phyloP scores from a whole-genome alignment of 2,329 filamentous ascomycete genomes.

The Beauveria bassiana region DNA sequence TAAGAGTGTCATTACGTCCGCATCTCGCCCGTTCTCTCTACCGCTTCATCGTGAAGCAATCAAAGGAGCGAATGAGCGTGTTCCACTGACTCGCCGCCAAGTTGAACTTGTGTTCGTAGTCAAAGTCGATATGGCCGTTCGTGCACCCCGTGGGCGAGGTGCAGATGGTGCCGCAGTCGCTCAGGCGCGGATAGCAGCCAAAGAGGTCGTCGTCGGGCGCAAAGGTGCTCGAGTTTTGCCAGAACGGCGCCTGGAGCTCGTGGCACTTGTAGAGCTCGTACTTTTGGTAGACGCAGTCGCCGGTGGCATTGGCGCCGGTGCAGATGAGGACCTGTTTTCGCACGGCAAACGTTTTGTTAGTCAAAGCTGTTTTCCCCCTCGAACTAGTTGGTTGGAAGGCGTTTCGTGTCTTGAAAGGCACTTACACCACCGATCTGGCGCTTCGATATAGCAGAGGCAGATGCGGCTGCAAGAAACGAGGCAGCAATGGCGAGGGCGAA shows the following conservation, averaged over 20 bases:
- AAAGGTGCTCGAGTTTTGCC: conserved; percentile 39
- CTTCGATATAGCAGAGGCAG: conserved; percentile 28
- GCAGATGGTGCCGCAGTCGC: conserved; percentile 36
- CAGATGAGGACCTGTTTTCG: conserved; percentile 38
- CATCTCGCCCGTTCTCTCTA: background rate
- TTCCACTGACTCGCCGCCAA: conserved; percentile 39
- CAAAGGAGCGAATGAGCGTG: conserved; percentile 27
- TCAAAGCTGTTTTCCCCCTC: background rate
- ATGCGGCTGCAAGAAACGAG: conserved; percentile 12
- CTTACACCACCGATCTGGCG: conserved; percentile 41
- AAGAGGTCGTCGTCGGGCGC: conserved; percentile 42
- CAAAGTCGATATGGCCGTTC: conserved; percentile 38
- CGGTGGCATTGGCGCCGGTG: conserved; percentile 42
- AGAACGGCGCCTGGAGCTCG: conserved; percentile 34
- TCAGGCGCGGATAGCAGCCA: conserved; percentile 37
- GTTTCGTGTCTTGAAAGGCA: conserved; percentile 12
- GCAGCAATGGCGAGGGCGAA: conserved; percentile 16
- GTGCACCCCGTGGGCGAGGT: conserved; percentile 45
- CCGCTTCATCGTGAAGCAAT: conserved; percentile 20
- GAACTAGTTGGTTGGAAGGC: background rate
- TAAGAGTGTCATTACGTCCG: background rate
- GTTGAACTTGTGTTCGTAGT: conserved; percentile 39
- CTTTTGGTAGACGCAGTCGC: conserved; percentile 35
- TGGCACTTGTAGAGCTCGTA: conserved; percentile 38
- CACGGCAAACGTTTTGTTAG: background rate